Conservation (phyloP, 352 stramenopile species). For the Phytophthora hibernalis region DNA sequence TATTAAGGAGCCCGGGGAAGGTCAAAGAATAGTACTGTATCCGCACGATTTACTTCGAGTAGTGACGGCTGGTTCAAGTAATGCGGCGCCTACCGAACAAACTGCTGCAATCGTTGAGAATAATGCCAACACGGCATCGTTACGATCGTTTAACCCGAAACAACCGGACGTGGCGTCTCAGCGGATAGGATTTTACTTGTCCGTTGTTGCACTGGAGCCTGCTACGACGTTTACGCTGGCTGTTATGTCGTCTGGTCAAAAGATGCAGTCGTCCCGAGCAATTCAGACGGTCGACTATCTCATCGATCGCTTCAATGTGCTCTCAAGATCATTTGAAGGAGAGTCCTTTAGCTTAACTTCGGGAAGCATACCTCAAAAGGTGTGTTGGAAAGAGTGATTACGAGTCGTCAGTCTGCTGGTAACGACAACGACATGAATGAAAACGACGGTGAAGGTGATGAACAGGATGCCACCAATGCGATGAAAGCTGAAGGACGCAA, state of each 20-base stretch:
- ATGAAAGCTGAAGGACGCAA: neutral
- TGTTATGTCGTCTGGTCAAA: constrained; percentile 74
- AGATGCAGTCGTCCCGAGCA: constrained; percentile 55
- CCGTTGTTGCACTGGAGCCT: constrained; percentile 54
- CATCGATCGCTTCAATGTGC: constrained; percentile 73
- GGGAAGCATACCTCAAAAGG: neutral
- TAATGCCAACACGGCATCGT: constrained; percentile 15
- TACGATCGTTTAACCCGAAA: constrained; percentile 31
- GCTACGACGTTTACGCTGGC: constrained; percentile 54
- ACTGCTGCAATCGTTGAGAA: constrained; percentile 3
- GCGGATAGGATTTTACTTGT: constrained; percentile 58
- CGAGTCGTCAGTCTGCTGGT: constrained; percentile 4
- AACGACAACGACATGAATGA: constrained; percentile 21
- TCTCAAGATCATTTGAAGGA: constrained; percentile 50
- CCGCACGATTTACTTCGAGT: constrained; percentile 48
- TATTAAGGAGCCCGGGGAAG: constrained; percentile 24
- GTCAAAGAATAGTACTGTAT: constrained; percentile 67
- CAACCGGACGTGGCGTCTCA: neutral
- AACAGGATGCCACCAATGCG: neutral
- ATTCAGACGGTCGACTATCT: constrained; percentile 73
- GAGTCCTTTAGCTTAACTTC: constrained; percentile 6
- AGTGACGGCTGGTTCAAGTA: constrained; percentile 10
- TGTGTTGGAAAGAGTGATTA: neutral
- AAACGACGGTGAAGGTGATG: neutral
- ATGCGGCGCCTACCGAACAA: constrained; percentile 18